Evolutionary conservation across 345 rosid genomes (phyloP).

Genomic region (Toxicodendron radicans): DNA sequence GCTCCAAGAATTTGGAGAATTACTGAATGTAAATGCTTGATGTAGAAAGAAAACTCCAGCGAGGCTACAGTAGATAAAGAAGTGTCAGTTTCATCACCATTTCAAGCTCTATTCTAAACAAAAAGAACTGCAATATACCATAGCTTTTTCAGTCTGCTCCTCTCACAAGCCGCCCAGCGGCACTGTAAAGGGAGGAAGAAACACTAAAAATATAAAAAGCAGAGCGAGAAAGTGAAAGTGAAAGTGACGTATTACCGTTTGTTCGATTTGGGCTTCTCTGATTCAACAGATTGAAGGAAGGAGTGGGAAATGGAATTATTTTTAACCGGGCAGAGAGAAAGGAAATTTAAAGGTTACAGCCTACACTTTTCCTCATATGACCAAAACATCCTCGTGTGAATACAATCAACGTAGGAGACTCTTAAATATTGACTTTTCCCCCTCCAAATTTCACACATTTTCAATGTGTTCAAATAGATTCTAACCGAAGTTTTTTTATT

Average conservation of each 20-base stretch:
- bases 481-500: too few species aligned
- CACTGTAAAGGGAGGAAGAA: constrained; percentile 16
- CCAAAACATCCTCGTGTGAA: too few species aligned
- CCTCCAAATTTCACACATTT: too few species aligned
- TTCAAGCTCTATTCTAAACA: neutral
- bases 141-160: neutral
- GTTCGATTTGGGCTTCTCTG: neutral
- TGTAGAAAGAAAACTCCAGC: neutral
- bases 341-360: too few species aligned
- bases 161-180: constrained; percentile 11
- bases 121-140: neutral
- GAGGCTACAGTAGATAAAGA: neutral
- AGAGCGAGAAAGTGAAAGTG: constrained; percentile 11
- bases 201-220: neutral
- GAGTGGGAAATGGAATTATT: constrained; percentile 17
- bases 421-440: too few species aligned
- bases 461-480: neutral
- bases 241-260: constrained; percentile 32
- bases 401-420: too few species aligned
- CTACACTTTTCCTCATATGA: too few species aligned
- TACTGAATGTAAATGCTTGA: neutral
- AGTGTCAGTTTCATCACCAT: neutral
- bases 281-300: constrained; percentile 20
- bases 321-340: neutral
- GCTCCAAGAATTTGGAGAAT: constrained; percentile 1